Conservation (phyloP, 2,329 filamentous ascomycete genomes). For the Arachnopeziza araneosa region DNA sequence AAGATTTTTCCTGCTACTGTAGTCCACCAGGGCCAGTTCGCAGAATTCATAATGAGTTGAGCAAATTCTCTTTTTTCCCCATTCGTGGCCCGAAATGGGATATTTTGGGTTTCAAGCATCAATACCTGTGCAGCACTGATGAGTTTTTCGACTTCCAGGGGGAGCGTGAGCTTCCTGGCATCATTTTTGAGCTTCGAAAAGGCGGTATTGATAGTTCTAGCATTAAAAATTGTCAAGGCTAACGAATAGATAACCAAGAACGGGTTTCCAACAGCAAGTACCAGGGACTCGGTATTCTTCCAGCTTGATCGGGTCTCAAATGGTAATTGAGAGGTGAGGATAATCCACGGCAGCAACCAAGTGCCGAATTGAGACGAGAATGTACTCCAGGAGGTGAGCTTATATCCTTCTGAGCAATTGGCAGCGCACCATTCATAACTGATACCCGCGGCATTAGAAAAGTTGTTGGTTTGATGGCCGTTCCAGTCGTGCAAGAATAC, state of each 20-base stretch:
- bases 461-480: not conserved
- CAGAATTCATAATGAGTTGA: no score
- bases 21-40: no score
- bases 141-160: no score
- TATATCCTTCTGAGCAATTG: not conserved
- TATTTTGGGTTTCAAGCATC: no score
- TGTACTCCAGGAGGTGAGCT: not conserved
- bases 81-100: no score
- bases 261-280: not conserved
- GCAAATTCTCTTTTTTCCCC: no score
- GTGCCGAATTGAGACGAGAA: not conserved
- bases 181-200: no score
- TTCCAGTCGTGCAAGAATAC: not conserved
- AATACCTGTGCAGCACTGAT: no score
- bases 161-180: no score
- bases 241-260: not conserved
- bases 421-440: not conserved
- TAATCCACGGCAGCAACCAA: not conserved
- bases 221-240: no score
- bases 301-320: not conserved
- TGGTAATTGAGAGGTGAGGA: not conserved
- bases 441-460: not conserved
- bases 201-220: no score
- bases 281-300: not conserved
- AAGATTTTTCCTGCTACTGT: no score